These are phyloP conservation scores for Fusarium concolor DNA, from an alignment of 2,329 filamentous ascomycete species.

Conservation along the genomic window DNA sequence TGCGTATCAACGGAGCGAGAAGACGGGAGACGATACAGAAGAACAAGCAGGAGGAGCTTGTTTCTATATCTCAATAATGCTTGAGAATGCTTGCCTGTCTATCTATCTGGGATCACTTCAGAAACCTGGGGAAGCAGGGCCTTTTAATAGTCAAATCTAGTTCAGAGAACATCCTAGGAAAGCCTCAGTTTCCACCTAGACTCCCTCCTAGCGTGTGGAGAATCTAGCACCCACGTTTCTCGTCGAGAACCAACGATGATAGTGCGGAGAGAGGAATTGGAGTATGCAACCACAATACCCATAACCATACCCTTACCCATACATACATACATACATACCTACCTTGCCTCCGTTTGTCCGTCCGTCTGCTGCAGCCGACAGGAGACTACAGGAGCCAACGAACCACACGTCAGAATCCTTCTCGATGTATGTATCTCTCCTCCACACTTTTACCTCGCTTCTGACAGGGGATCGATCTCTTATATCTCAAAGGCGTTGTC, in stretches of 20 bases:
- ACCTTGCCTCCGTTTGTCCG: slow-evolving; percentile 37
- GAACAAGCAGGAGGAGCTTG: not conserved
- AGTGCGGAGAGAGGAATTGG: slow-evolving; percentile 5
- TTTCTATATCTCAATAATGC: not conserved
- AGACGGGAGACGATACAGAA: slow-evolving; percentile 17
- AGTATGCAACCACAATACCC: slow-evolving; percentile 24
- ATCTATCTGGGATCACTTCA: not conserved
- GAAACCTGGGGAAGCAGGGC: not conserved
- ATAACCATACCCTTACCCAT: not conserved
- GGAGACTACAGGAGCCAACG: slow-evolving; percentile 15
- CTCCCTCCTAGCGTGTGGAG: slow-evolving; percentile 23
- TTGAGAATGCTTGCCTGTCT: not conserved
- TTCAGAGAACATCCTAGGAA: not conserved
- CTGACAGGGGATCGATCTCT: not conserved
- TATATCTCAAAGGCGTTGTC: slow-evolving; percentile 11
- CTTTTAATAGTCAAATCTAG: slow-evolving; percentile 37
- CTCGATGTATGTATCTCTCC: not conserved
- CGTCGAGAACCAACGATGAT: not conserved
- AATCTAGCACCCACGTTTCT: slow-evolving; percentile 15
- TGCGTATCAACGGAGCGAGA: slow-evolving; percentile 38
- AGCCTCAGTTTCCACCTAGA: not conserved
- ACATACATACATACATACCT: not conserved
- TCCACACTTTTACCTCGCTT: not conserved
- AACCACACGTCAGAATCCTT: slow-evolving; percentile 20
- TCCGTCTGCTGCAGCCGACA: slow-evolving; percentile 30